phyloP scores from a whole-genome alignment of 179 eudicot species.

The Beta lomatogona region DNA sequence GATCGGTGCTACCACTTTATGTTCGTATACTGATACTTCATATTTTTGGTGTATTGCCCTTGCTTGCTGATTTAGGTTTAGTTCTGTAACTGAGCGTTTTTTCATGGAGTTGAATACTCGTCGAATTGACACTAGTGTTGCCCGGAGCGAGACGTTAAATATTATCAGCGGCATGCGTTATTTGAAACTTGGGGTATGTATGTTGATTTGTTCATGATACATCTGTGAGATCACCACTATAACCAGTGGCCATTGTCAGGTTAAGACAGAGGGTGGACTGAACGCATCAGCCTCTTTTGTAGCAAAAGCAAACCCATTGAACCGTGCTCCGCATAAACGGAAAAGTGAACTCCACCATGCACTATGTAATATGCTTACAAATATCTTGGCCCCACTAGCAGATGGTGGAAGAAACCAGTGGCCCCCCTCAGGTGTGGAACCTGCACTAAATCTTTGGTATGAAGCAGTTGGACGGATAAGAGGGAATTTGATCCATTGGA shows the following conservation, averaged over 20 bases:
- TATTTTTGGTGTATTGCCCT: not conserved
- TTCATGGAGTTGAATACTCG: constrained; percentile 98
- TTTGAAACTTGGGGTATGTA: constrained; percentile 95
- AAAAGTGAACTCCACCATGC: constrained; percentile 99
- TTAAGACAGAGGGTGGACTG: constrained; percentile 95
- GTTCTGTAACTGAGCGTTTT: constrained; percentile 98
- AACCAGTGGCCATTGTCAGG: constrained; percentile 56
- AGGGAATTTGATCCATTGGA: constrained; percentile 85
- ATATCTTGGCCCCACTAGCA: constrained; percentile 94
- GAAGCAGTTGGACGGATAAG: constrained; percentile 98
- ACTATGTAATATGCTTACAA: constrained; percentile 95
- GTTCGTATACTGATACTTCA: not conserved
- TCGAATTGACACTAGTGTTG: constrained; percentile 86
- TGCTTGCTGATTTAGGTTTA: constrained; percentile 51
- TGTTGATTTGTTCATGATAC: constrained; percentile 15
- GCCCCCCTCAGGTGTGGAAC: constrained; percentile 97
- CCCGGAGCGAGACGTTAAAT: constrained; percentile 92
- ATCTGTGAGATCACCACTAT: constrained; percentile 18
- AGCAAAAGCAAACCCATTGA: constrained; percentile 95
- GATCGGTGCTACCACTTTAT: not conserved
- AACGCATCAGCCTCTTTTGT: constrained; percentile 99
- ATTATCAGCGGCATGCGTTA: constrained; percentile 98
- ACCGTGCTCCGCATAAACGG: constrained; percentile 93
- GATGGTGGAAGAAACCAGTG: constrained; percentile 94
- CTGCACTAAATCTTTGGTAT: constrained; percentile 93